These are phyloP conservation scores for Paramecium bursaria DNA, from an alignment of 73 alveolate species.

Conservation along the genomic window DNA sequence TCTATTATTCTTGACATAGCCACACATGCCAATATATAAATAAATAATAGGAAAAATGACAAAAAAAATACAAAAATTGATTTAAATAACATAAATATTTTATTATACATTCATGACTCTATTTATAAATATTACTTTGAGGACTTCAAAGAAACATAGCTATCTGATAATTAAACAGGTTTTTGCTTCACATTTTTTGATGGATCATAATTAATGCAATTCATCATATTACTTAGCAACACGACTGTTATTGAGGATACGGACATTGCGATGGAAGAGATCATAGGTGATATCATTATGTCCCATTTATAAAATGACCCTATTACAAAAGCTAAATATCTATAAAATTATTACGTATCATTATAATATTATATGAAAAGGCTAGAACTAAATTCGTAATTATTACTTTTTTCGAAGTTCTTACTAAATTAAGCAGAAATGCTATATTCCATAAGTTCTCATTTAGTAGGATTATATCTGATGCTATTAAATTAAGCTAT, in stretches of 20 bases:
- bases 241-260: constrained; percentile 63
- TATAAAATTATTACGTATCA: constrained; percentile 26
- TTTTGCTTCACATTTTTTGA: too few species aligned
- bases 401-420: constrained; percentile 32
- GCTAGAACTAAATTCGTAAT: constrained; percentile 54
- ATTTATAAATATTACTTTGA: too few species aligned
- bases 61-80: too few species aligned
- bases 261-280: constrained; percentile 63
- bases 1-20: too few species aligned
- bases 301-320: constrained; percentile 65
- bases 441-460: constrained; percentile 66
- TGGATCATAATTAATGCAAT: constrained; percentile 55
- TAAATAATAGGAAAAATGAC: too few species aligned
- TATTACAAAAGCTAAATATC: constrained; percentile 62
- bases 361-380: constrained; percentile 62
- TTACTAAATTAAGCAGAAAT: constrained; percentile 41
- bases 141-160: too few species aligned
- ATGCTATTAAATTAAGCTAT: constrained; percentile 63
- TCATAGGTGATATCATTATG: constrained; percentile 54
- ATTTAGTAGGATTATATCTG: constrained; percentile 57
- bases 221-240: constrained; percentile 42
- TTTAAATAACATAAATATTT: too few species aligned
- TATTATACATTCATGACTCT: too few species aligned
- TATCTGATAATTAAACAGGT: too few species aligned
- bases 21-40: too few species aligned